Percentiles rank a stretch among this genome's conserved stretches.
phyloP scores from a whole-genome alignment of 441 rosid genomes.

The Aquilaria agallochum region DNA sequence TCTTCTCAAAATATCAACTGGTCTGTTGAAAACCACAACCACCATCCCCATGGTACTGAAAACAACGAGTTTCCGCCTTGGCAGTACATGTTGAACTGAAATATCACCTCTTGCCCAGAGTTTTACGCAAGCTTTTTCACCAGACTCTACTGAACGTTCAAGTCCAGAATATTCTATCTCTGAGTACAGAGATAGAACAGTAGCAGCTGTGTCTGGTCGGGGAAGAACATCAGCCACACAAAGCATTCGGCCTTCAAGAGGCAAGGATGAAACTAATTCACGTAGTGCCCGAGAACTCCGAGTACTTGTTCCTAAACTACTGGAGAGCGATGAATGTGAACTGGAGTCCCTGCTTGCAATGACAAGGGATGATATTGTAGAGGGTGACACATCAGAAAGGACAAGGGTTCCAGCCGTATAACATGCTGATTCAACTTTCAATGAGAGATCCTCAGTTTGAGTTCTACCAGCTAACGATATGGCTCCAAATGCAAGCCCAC shows the following conservation, averaged over 20 bases:
- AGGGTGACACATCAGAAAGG: slow-evolving; percentile 90
- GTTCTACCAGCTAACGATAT: slow-evolving; percentile 70
- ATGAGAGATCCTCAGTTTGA: slow-evolving; percentile 73
- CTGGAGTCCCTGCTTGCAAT: slow-evolving; percentile 79
- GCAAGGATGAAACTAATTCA: slow-evolving; percentile 80
- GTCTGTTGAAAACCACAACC: slow-evolving; percentile 95
- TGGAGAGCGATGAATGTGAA: slow-evolving; percentile 58
- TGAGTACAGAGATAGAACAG: slow-evolving; percentile 74
- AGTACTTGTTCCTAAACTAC: slow-evolving; percentile 56
- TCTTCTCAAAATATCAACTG: slow-evolving; percentile 90
- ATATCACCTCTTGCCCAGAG: slow-evolving; percentile 98
- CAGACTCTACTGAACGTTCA: slow-evolving; percentile 62
- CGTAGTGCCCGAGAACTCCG: slow-evolving; percentile 82
- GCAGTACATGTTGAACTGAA: slow-evolving; percentile 84
- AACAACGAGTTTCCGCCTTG: slow-evolving; percentile 77
- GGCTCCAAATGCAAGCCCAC: slow-evolving; percentile 87
- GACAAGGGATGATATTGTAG: slow-evolving; percentile 86
- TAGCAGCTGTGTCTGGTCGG: slow-evolving; percentile 72
- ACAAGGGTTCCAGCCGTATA: slow-evolving; percentile 87
- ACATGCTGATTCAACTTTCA: slow-evolving; percentile 84
- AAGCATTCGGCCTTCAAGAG: slow-evolving; percentile 98
- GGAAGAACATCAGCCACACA: slow-evolving; percentile 93
- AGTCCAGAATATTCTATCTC: slow-evolving; percentile 80
- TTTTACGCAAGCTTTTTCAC: slow-evolving; percentile 77
- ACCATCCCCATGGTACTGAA: slow-evolving; percentile 98